These are phyloP conservation scores for Hymenoscyphus albidus DNA, from an alignment of 2,329 filamentous ascomycete genomes.

Conservation along the genomic window DNA sequence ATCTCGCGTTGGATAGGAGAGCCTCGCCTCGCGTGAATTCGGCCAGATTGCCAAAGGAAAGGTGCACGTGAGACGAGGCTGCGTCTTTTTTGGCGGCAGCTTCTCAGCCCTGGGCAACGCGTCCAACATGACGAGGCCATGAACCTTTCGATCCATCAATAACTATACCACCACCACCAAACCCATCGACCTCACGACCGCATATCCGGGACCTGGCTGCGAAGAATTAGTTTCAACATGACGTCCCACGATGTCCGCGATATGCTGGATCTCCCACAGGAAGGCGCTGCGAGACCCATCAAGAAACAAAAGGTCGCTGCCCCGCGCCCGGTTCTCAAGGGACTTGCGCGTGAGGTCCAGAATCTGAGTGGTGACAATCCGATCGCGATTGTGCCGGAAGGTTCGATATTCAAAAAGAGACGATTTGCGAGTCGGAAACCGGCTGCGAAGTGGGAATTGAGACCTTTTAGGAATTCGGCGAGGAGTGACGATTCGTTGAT, in stretches of 20 bases:
- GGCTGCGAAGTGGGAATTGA: slow-evolving; percentile 61
- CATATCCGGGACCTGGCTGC: not conserved
- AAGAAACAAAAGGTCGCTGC: slow-evolving; percentile 72
- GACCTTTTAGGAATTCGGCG: slow-evolving; percentile 72
- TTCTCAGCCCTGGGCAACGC: not conserved
- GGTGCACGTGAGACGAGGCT: slow-evolving; percentile 7
- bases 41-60: not conserved
- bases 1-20: slow-evolving; percentile 12
- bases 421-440: slow-evolving; percentile 53
- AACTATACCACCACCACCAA: not conserved
- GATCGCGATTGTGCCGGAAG: slow-evolving; percentile 61
- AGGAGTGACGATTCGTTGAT: slow-evolving; percentile 63
- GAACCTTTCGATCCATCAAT: not conserved
- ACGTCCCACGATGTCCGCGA: slow-evolving; percentile 80
- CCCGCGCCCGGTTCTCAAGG: slow-evolving; percentile 58
- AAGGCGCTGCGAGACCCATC: slow-evolving; percentile 55
- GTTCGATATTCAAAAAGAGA: slow-evolving; percentile 56
- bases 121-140: not conserved
- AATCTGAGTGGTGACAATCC: slow-evolving; percentile 63
- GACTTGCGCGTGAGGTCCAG: slow-evolving; percentile 62
- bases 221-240: slow-evolving; percentile 45
- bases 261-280: slow-evolving; percentile 72
- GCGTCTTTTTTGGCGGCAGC: not conserved
- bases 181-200: not conserved
- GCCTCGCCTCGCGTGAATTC: slow-evolving; percentile 11